A percentile compares a stretch with the other conserved stretches of the same genome.
phyloP scores from a whole-genome alignment of 179 eudicot species.

The Patellifolia procumbens region DNA sequence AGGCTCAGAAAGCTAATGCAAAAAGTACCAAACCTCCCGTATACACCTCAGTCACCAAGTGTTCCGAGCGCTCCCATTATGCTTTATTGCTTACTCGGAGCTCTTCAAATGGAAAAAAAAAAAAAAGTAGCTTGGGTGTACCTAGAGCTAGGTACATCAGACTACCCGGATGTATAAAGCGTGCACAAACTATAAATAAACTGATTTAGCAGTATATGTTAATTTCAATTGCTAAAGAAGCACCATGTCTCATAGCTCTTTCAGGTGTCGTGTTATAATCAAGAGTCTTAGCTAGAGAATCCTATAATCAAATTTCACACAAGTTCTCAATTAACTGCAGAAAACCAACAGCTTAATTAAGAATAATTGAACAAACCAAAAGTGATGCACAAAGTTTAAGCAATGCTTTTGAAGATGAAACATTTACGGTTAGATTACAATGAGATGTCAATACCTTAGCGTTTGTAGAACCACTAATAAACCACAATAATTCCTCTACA shows the following conservation, averaged over 20 bases:
- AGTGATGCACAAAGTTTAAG: neutral
- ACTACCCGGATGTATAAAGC: too few species aligned
- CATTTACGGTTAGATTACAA: neutral
- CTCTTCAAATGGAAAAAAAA: too few species aligned
- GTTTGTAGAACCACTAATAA: slow-evolving; percentile 95
- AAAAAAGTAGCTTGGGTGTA: too few species aligned
- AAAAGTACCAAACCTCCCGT: neutral
- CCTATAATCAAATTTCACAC: neutral
- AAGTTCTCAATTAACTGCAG: neutral
- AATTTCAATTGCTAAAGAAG: neutral
- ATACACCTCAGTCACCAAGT: neutral
- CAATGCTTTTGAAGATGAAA: neutral
- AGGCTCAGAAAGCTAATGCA: neutral
- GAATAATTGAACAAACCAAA: neutral
- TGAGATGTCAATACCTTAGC: slow-evolving; percentile 59
- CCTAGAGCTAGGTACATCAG: too few species aligned
- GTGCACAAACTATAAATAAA: neutral
- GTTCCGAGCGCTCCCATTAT: too few species aligned
- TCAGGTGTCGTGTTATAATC: neutral
- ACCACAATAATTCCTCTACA: slow-evolving; percentile 95
- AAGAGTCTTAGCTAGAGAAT: neutral
- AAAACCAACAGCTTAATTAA: slow-evolving; percentile 8
- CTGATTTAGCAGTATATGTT: neutral
- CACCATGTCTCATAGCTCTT: neutral
- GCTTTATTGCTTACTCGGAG: too few species aligned